Conservation (phyloP, 2,329 filamentous ascomycete genomes). For the Sporothrix mexicana region DNA sequence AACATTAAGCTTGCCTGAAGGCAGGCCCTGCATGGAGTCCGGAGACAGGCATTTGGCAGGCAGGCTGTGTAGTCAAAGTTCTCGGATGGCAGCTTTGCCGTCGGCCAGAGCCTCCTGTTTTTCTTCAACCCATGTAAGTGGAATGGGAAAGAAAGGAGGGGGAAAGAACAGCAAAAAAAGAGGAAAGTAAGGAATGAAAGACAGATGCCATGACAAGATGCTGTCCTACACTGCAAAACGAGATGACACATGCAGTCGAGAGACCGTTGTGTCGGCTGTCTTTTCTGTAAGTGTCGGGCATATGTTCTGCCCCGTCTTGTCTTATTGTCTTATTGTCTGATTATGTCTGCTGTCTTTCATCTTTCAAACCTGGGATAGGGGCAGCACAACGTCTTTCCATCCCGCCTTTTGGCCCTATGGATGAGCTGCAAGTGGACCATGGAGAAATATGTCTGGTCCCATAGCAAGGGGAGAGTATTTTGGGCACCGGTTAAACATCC, state of each 20-base stretch:
- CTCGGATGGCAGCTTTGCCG: conserved; percentile 31
- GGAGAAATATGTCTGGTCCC: background rate
- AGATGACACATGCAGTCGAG: background rate
- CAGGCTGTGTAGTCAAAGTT: conserved; percentile 10
- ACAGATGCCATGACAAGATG: background rate
- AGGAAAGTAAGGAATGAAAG: background rate
- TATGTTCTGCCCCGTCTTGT: conserved; percentile 1
- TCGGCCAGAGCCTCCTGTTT: background rate
- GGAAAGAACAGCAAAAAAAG: background rate
- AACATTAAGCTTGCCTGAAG: background rate
- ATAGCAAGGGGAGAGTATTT: background rate
- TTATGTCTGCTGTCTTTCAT: too few species aligned
- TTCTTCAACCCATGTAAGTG: background rate
- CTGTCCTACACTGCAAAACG: background rate
- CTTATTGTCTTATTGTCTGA: background rate
- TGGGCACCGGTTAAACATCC: conserved; percentile 1
- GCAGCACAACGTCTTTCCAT: background rate
- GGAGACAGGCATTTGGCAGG: conserved; percentile 20
- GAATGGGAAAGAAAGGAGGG: too few species aligned
- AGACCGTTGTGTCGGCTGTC: background rate
- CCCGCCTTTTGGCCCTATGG: background rate
- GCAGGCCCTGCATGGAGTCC: conserved; percentile 2
- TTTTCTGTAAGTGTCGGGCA: background rate
- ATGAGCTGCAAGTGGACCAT: background rate
- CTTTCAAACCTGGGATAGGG: background rate